phyloP scores from a whole-genome alignment of 2,329 filamentous ascomycete species.

The Fusarium musae region DNA sequence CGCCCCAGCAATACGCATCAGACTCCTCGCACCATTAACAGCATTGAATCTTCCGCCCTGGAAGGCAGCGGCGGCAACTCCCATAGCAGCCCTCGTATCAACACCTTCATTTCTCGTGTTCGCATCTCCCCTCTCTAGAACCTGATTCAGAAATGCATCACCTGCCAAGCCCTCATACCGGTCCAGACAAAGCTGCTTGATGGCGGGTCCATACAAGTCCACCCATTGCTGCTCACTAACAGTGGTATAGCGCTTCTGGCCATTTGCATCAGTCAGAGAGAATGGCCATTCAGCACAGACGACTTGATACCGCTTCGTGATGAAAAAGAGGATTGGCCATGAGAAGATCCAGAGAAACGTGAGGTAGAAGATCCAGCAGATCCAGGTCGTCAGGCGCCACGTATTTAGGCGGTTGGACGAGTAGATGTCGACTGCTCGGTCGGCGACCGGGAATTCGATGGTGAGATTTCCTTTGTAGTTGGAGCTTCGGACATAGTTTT shows the following conservation, averaged over 20 bases:
- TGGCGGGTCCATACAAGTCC: conserved; percentile 22
- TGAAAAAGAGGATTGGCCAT: conserved; percentile 35
- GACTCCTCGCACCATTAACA: conserved; percentile 5
- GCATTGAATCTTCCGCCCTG: conserved; percentile 25
- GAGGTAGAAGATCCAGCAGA: conserved; percentile 39
- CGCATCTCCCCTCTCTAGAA: conserved; percentile 19
- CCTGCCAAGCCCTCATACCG: conserved; percentile 35
- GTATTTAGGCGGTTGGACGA: conserved; percentile 29
- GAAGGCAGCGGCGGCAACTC: conserved; percentile 31
- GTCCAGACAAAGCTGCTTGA: conserved; percentile 33
- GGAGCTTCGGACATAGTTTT: conserved; percentile 13
- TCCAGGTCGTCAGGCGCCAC: conserved; percentile 32
- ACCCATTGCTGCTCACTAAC: conserved; percentile 36
- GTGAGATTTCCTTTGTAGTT: conserved; percentile 33
- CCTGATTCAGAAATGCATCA: conserved; percentile 28
- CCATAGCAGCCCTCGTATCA: conserved; percentile 18
- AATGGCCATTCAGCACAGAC: conserved; percentile 35
- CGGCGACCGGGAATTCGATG: conserved; percentile 32
- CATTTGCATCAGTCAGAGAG: conserved; percentile 1
- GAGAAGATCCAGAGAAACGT: conserved; percentile 40
- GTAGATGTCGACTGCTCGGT: conserved; percentile 40
- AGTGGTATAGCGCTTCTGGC: conserved; percentile 23
- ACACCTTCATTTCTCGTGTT: background rate
- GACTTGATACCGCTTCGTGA: conserved; percentile 33
- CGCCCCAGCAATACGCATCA: conserved; percentile 28